These are phyloP conservation scores for Saccharomyces hybrid DNA, from an alignment of 1,139 yeast species.

Conservation along the genomic window DNA sequence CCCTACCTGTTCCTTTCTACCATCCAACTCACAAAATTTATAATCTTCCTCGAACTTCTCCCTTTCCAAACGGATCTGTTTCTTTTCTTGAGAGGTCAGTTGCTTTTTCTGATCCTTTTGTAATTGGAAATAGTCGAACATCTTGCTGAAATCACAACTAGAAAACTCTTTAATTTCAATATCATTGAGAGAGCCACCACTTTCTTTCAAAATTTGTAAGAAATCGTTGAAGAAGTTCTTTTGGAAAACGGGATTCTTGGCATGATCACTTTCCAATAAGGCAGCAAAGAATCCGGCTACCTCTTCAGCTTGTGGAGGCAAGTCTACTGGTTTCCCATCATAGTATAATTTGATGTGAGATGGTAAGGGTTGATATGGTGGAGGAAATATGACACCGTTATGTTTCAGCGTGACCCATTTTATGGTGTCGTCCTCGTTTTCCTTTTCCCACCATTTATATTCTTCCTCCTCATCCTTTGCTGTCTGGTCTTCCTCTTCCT, in stretches of 20 bases:
- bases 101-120: conserved; percentile 67
- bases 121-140: conserved; percentile 63
- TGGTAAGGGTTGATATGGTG: conserved; percentile 83
- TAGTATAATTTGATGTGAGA: conserved; percentile 68
- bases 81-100: conserved; percentile 65
- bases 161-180: conserved; percentile 52
- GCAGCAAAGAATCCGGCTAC: conserved; percentile 95
- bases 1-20: conserved; percentile 87
- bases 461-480: conserved; percentile 35
- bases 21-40: conserved; percentile 74
- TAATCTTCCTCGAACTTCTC: conserved; percentile 74
- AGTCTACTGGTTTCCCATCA: conserved; percentile 62
- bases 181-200: conserved; percentile 48
- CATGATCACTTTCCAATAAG: conserved; percentile 81
- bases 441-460: conserved; percentile 74
- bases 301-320: conserved; percentile 84
- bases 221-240: conserved; percentile 83
- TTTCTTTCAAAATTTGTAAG: conserved; percentile 54
- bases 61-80: conserved; percentile 58
- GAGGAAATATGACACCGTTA: conserved; percentile 89
- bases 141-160: conserved; percentile 72
- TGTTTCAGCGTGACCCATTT: conserved; percentile 87
- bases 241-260: conserved; percentile 76
- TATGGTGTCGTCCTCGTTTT: conserved; percentile 59
- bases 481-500: conserved; percentile 34